Conservation (phyloP, 192 early-diverging fungal species). For the Globomyces pollinis-pini region DNA sequence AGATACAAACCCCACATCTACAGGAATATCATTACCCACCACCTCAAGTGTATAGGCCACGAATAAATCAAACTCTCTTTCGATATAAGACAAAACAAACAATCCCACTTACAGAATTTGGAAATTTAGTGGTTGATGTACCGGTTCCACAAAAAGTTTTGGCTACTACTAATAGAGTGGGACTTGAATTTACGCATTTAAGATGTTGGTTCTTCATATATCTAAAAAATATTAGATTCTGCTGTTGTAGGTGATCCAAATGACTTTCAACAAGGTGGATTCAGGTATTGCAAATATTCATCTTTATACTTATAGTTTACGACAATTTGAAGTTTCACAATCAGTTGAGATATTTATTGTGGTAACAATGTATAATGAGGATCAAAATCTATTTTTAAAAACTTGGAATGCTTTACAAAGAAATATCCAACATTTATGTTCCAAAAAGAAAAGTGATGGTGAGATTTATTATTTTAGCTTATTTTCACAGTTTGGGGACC, state of each 20-base stretch:
- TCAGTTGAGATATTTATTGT: slow-evolving; percentile 83
- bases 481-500: slow-evolving; percentile 67
- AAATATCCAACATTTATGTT: slow-evolving; percentile 84
- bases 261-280: slow-evolving; percentile 61
- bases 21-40: neutral
- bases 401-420: slow-evolving; percentile 77
- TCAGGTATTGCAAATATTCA: too few species aligned
- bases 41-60: neutral
- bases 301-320: too few species aligned
- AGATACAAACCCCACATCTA: neutral
- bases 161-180: slow-evolving; percentile 14
- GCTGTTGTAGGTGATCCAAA: slow-evolving; percentile 76
- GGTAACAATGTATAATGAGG: slow-evolving; percentile 85
- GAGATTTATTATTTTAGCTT: too few species aligned
- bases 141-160: slow-evolving; percentile 20
- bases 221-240: slow-evolving; percentile 60
- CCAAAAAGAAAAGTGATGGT: slow-evolving; percentile 59
- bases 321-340: slow-evolving; percentile 56
- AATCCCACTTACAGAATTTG: slow-evolving; percentile 34
- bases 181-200: slow-evolving; percentile 39
- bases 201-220: slow-evolving; percentile 15
- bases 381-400: slow-evolving; percentile 81
- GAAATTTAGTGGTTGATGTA: slow-evolving; percentile 39
- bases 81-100: slow-evolving; percentile 39
- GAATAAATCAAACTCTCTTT: slow-evolving; percentile 15